A percentile compares a stretch with the other conserved stretches of the same genome.
phyloP scores from a whole-genome alignment of 768 basidiomycete species.

The Kwoniella heveanensis region DNA sequence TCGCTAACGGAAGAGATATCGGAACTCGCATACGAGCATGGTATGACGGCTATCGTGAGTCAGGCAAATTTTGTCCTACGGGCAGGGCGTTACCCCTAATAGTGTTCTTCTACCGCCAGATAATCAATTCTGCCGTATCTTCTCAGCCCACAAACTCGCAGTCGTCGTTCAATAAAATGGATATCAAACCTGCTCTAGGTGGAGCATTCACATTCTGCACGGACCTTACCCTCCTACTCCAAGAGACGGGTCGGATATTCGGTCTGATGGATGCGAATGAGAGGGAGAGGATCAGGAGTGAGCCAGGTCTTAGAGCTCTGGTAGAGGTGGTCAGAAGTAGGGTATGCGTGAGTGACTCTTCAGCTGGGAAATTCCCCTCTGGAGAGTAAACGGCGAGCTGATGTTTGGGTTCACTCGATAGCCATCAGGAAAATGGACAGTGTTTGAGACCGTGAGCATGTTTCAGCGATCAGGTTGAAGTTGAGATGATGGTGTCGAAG shows the following conservation, averaged over 20 bases:
- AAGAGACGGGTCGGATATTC: slow-evolving; percentile 49
- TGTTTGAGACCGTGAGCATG: slow-evolving; percentile 46
- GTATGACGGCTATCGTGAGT: slow-evolving; percentile 37
- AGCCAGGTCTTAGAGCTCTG: slow-evolving; percentile 42
- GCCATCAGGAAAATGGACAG: slow-evolving; percentile 39
- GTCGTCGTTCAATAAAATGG: slow-evolving; percentile 48
- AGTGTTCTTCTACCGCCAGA: slow-evolving; percentile 23
- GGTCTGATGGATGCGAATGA: slow-evolving; percentile 46
- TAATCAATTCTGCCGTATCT: slow-evolving; percentile 40
- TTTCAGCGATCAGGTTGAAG: too few relatives aligned
- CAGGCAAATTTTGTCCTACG: too few relatives aligned
- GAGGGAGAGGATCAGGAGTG: slow-evolving; percentile 32
- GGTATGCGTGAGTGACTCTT: slow-evolving; percentile 37
- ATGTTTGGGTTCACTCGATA: not conserved
- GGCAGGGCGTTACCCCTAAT: too few relatives aligned
- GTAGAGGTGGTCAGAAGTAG: slow-evolving; percentile 53
- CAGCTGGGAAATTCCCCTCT: too few relatives aligned
- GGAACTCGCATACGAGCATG: slow-evolving; percentile 30
- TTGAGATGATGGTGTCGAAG: too few relatives aligned
- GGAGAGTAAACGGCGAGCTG: too few relatives aligned
- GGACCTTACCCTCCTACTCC: slow-evolving; percentile 48
- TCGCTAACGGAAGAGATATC: slow-evolving; percentile 43
- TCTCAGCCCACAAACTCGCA: slow-evolving; percentile 40
- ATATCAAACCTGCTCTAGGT: slow-evolving; percentile 48
- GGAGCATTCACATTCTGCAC: slow-evolving; percentile 44